These are phyloP conservation scores for Agarophyton chilense DNA, from an alignment of 23 red algal genomes.

Conservation along the genomic window DNA sequence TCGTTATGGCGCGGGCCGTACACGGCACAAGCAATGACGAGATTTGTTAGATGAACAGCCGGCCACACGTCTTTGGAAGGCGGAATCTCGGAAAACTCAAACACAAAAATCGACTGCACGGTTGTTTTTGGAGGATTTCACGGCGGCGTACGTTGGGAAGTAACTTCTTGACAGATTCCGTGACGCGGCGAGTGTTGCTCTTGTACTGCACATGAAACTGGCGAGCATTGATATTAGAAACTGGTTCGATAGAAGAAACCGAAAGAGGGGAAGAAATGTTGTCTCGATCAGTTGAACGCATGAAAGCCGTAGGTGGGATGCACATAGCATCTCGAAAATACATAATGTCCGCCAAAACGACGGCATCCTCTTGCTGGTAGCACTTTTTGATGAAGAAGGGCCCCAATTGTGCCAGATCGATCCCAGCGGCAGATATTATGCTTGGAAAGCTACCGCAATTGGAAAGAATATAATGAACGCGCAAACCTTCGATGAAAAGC, in stretches of 20 bases:
- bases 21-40: constrained; percentile 53
- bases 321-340: constrained; percentile 6
- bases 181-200: constrained; percentile 43
- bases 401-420: too few relatives aligned
- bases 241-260: background rate
- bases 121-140: background rate
- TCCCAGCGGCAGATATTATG: too few relatives aligned
- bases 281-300: constrained; percentile 21
- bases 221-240: constrained; percentile 34
- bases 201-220: constrained; percentile 57
- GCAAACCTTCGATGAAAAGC: constrained; percentile 99
- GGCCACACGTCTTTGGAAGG: constrained; percentile 33
- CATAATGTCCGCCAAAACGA: constrained; percentile 49
- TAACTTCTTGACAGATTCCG: constrained; percentile 30
- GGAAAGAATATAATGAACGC: too few relatives aligned
- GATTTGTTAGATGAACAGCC: constrained; percentile 28
- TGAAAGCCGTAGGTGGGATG: constrained; percentile 42
- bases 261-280: constrained; percentile 34
- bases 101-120: constrained; percentile 42
- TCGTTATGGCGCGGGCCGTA: constrained; percentile 39
- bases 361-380: constrained; percentile 76
- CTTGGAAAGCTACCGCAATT: too few relatives aligned
- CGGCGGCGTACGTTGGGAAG: constrained; percentile 16
- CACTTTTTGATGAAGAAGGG: constrained; percentile 92
- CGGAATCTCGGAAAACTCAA: constrained; percentile 15